Conservation (phyloP, 805 yeast species). For the Yarrowia deformans region DNA sequence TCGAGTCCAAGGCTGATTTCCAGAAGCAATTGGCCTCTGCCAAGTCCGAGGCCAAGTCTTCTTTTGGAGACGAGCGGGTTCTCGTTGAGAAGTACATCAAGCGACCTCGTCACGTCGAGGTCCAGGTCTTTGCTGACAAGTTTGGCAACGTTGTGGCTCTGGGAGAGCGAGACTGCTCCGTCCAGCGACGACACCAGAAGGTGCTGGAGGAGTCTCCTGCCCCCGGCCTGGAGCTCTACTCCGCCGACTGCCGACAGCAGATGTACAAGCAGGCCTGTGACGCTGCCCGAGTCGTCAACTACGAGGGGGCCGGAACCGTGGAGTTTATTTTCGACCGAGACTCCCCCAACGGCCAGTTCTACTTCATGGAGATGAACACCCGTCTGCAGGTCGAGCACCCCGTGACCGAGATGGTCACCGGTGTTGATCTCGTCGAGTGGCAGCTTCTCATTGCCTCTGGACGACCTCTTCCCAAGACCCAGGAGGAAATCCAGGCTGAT, state of each 20-base stretch:
- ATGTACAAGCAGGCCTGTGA: slow-evolving; percentile 61
- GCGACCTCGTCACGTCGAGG: slow-evolving; percentile 63
- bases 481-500: slow-evolving; percentile 46
- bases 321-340: slow-evolving; percentile 62
- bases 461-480: slow-evolving; percentile 48
- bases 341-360: slow-evolving; percentile 55
- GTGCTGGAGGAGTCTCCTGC: slow-evolving; percentile 65
- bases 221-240: slow-evolving; percentile 55
- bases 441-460: slow-evolving; percentile 50
- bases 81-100: slow-evolving; percentile 63
- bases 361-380: slow-evolving; percentile 65
- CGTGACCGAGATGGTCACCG: slow-evolving; percentile 63
- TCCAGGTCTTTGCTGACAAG: slow-evolving; percentile 64
- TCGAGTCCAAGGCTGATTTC: slow-evolving; percentile 57
- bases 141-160: slow-evolving; percentile 62
- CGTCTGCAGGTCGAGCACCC: slow-evolving; percentile 67
- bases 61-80: slow-evolving; percentile 64
- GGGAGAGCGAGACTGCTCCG: slow-evolving; percentile 65
- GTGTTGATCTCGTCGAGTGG: slow-evolving; percentile 65
- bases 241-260: slow-evolving; percentile 54
- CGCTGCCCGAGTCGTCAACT: slow-evolving; percentile 58
- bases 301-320: slow-evolving; percentile 66
- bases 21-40: slow-evolving; percentile 59
- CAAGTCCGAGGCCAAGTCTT: slow-evolving; percentile 62
- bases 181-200: slow-evolving; percentile 65